Base-by-base conservation (phyloP, 1,139 yeast genomes). In the Hyphopichia fennica region DNA sequence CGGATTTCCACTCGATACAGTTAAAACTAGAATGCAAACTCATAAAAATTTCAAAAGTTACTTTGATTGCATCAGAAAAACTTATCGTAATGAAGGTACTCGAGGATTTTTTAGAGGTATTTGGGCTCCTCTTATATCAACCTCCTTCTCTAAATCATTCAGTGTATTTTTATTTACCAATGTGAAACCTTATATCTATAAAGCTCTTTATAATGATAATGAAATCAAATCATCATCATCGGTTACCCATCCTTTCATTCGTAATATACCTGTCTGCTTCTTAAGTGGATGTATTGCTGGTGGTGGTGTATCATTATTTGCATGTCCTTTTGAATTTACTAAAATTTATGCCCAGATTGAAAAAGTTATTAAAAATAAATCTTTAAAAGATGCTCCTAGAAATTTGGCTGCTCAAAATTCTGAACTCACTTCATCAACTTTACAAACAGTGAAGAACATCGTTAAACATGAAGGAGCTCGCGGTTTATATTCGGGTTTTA, bases 321-420 rank as follows among this genome's bases (percentile, higher is more conserved):
- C 95, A 2, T 84, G 93, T 53, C 96, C 96, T 0, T 88, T 88
- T 58, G 96, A 88, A 59, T 81, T 87, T 60, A 82, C 93, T 39
- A 89, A 89, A 58, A 73, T 88, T 7, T 87, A 85, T 47, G 85
- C 93, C 34, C 96, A 89, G 59, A 77, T 88, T 52, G 70, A 81
- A 52, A 57, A 76, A 45, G 58, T 81, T 54, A 74, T 77, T 37
- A 71, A 72, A 47, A 48, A 41, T 42, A 60, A 48, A 40, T 58
- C 55, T 34, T 36, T 43, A 35, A 43, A 40, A 29, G 54, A 51
- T 19, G 29, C 48, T 17, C 54, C 60, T 7, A 46, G 49, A 23
- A 43, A 35, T 31, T 42, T 46, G 20, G 48, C 47, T 38, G 50
- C 56, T 10, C 39, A 42, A 6, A 44, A 48, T 34, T 49, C 44